Evolutionary conservation across 139 green algal species (phyloP), one percentile per base, ranked within the genome.

Genomic region (Picochlorum sp.): DNA sequence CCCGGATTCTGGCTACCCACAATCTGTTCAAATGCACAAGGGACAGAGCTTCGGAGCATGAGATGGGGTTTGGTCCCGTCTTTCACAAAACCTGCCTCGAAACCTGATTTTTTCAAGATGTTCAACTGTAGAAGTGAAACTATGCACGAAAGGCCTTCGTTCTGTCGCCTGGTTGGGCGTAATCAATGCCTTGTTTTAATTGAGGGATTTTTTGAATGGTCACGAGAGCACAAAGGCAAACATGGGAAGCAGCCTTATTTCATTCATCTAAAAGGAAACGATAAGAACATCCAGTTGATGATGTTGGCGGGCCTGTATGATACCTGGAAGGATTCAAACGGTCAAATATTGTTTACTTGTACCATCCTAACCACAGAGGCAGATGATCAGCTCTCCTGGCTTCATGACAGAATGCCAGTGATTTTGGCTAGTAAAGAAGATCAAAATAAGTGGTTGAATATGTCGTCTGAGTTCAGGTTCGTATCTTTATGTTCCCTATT

Each of bases 121-220:
- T 83, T 85, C 72, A 89, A 88, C 57, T 75, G 79, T 0, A 49
- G 82, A 5, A 75, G 63, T 37, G 80, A 88, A 62, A 77, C 63
- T 2, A 57, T 86, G 6, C 39, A 53, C 0, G 70, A 84, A 47
- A 89, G 87, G 68, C 36, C 67, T 14, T 63, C 84, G 3, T 91
- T 91, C 59, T 72, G 64, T 5, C 59, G 83, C 0, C 63, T 91
- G 44, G 29, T 89, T 35, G 29, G 41, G 18, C 24, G 35, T 7
- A 55, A 64, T 29, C 75, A 84, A 26, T 89, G 85, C 54, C 61
- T 90, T 22, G 76, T 90, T 24, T 59, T 89, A 18, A 20, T 80
- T 2, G 60, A 89, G 26, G 85, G 82, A 9, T 94, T 94, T 41
- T 94, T 89, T 61, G 85, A 94, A 63, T 94, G 85, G 85, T 65